These are phyloP conservation scores for Paecilomyces variotii DNA, from an alignment of 2,329 filamentous ascomycete genomes.

Conservation along the genomic window DNA sequence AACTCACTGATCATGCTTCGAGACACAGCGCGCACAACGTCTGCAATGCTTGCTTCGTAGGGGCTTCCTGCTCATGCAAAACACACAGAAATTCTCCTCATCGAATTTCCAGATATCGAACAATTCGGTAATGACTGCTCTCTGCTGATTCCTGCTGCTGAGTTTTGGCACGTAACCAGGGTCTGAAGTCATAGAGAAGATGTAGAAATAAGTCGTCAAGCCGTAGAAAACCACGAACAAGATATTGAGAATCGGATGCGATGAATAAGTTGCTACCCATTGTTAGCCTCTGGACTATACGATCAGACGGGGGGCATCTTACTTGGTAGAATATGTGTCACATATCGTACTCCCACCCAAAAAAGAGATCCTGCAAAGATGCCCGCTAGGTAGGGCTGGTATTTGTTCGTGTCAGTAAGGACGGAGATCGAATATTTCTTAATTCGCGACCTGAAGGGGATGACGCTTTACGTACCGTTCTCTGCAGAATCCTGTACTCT, in stretches of 20 bases:
- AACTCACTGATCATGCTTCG: constrained; percentile 90
- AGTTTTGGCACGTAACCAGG: constrained; percentile 90
- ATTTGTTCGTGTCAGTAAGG: constrained; percentile 9
- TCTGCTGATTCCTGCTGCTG: constrained; percentile 81
- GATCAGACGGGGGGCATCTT: constrained; percentile 21
- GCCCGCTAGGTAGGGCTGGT: constrained; percentile 79
- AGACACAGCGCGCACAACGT: constrained; percentile 82
- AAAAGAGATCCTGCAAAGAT: constrained; percentile 87
- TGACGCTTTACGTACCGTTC: constrained; percentile 55
- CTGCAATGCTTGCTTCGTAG: constrained; percentile 94
- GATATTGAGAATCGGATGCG: constrained; percentile 69
- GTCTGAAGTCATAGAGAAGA: constrained; percentile 75
- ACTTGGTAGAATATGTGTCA: constrained; percentile 67
- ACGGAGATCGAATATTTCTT: constrained; percentile 1
- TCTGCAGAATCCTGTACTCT: constrained; percentile 84
- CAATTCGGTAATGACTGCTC: constrained; percentile 79
- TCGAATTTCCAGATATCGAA: constrained; percentile 83
- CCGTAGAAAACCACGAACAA: constrained; percentile 57
- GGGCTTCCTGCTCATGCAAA: constrained; percentile 89
- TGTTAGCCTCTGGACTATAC: constrained; percentile 21
- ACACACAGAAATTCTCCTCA: constrained; percentile 86
- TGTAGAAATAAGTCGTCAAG: constrained; percentile 78
- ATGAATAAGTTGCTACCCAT: constrained; percentile 53
- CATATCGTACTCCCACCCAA: constrained; percentile 68
- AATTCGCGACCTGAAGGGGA: background rate